Conservation (phyloP, 208 protist genomes). For the Vickermania ingenoplastis region DNA sequence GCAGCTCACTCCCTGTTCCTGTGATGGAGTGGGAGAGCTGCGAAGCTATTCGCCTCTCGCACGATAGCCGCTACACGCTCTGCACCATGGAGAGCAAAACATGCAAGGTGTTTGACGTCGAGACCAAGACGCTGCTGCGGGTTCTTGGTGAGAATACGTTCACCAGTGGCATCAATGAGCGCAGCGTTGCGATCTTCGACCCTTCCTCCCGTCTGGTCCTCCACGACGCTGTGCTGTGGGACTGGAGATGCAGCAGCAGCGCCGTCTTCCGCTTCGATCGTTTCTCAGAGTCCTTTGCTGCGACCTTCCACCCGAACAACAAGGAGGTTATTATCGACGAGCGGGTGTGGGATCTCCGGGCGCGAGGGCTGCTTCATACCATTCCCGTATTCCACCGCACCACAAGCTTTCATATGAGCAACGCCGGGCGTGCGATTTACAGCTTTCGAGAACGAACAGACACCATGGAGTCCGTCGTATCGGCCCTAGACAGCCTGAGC, state of each 20-base stretch:
- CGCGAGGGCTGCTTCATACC: constrained; percentile 58
- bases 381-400: constrained; percentile 60
- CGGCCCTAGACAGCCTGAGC: constrained; percentile 67
- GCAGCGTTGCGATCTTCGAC: constrained; percentile 78
- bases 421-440: constrained; percentile 50
- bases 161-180: constrained; percentile 60
- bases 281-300: constrained; percentile 75
- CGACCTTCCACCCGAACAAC: constrained; percentile 65
- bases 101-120: constrained; percentile 58
- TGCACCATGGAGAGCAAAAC: constrained; percentile 53
- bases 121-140: constrained; percentile 35
- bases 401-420: constrained; percentile 57
- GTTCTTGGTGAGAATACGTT: constrained; percentile 15
- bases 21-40: constrained; percentile 40
- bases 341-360: constrained; percentile 80
- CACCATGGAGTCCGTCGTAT: constrained; percentile 42
- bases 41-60: constrained; percentile 53
- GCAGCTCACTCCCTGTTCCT: constrained; percentile 42
- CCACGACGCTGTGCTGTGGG: constrained; percentile 82
- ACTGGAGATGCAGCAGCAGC: constrained; percentile 52
- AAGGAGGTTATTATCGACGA: constrained; percentile 77
- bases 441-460: constrained; percentile 55
- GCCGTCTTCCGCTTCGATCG: constrained; percentile 81
- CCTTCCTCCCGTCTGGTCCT: constrained; percentile 56
- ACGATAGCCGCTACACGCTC: constrained; percentile 43